phyloP scores from a whole-genome alignment of 345 rosid genomes.

The Salix suchowensis region DNA sequence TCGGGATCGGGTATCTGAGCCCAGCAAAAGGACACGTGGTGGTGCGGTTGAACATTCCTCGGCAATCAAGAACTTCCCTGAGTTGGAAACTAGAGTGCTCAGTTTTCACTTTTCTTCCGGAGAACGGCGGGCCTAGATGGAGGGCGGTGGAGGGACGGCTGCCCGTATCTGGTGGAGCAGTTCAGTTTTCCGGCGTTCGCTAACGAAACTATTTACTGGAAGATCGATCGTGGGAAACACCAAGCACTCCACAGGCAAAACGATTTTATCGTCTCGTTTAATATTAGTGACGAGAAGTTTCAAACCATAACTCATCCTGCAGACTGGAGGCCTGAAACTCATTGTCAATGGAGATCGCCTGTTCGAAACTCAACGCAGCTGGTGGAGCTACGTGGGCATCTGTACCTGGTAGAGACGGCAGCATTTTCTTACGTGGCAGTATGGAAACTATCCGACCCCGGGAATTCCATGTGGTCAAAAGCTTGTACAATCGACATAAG shows the following conservation, averaged over 20 bases:
- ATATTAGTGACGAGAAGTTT: neutral
- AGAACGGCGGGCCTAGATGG: neutral
- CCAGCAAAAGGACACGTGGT: slow-evolving; percentile 1
- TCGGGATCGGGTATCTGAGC: slow-evolving; percentile 1
- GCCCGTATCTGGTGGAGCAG: slow-evolving; percentile 12
- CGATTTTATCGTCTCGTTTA: neutral
- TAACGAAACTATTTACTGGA: slow-evolving; percentile 4
- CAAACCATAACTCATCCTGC: neutral
- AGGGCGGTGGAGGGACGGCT: neutral
- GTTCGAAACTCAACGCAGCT: neutral
- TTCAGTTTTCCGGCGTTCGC: slow-evolving; percentile 1
- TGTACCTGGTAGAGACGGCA: slow-evolving; percentile 10
- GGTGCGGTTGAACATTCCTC: neutral
- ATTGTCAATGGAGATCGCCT: neutral
- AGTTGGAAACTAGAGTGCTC: slow-evolving; percentile 2
- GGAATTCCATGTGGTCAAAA: neutral
- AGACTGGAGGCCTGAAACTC: neutral
- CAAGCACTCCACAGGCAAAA: neutral
- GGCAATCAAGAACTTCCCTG: neutral
- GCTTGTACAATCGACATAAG: neutral
- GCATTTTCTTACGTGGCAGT: neutral
- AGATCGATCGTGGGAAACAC: neutral
- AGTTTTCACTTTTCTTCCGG: neutral
- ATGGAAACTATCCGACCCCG: neutral
- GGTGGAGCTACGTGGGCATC: neutral